Evolutionary conservation across 192 early-diverging fungal genomes (phyloP).

Genomic region (Haplosporangium gracile): DNA sequence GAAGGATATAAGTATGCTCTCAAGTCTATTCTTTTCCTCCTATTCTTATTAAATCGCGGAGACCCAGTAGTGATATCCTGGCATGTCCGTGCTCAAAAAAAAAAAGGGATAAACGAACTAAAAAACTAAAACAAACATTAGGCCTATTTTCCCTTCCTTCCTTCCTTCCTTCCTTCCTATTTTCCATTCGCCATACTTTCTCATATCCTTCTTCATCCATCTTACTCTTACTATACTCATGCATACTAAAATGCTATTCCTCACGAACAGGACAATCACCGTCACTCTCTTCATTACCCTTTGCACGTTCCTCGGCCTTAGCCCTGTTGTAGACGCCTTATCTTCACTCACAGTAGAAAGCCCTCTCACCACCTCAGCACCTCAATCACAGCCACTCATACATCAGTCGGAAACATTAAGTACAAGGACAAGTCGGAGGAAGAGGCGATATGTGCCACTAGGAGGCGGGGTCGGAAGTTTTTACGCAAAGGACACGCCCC

Average conservation of each 20-base stretch:
- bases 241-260: background rate
- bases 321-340: background rate
- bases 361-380: background rate
- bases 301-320: background rate
- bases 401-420: background rate
- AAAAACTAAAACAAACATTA: background rate
- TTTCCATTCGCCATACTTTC: background rate
- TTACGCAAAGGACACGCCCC: background rate
- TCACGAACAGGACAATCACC: background rate
- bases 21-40: background rate
- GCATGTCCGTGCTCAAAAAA: background rate
- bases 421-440: background rate
- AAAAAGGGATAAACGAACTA: background rate
- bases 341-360: background rate
- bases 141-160: background rate
- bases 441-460: background rate
- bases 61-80: background rate
- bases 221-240: background rate
- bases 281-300: background rate
- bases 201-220: no score
- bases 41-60: background rate
- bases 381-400: background rate
- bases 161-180: background rate
- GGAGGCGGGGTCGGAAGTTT: constrained; percentile 6
- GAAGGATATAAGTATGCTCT: background rate